phyloP scores from a whole-genome alignment of 2,329 filamentous ascomycete species.

The Metarhizium album region DNA sequence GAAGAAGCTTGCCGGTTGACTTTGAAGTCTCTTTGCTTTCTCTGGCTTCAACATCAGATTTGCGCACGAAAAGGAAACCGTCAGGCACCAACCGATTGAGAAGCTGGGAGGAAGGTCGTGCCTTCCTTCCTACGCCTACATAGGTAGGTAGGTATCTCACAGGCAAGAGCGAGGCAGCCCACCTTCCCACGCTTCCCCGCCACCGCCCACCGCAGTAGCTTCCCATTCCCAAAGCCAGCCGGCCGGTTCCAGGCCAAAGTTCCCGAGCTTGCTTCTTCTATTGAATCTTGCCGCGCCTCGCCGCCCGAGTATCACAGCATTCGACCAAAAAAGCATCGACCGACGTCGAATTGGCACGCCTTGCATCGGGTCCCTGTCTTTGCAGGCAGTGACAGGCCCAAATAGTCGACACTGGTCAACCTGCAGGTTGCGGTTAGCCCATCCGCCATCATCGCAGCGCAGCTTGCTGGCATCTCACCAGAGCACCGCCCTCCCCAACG shows the following conservation, averaged over 20 bases:
- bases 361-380: neutral
- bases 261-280: neutral
- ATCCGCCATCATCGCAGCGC: neutral
- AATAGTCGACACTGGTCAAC: neutral
- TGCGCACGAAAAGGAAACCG: too few relatives aligned
- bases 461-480: neutral
- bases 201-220: too few relatives aligned
- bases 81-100: too few relatives aligned
- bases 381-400: neutral
- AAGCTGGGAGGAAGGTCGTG: too few relatives aligned
- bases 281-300: neutral
- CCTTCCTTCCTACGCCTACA: too few relatives aligned
- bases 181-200: neutral
- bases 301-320: neutral
- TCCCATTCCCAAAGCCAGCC: too few relatives aligned
- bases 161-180: neutral
- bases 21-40: too few relatives aligned
- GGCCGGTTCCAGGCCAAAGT: too few relatives aligned
- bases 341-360: neutral
- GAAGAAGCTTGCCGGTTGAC: too few relatives aligned
- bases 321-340: neutral
- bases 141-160: neutral
- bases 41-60: too few relatives aligned
- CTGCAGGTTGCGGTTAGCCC: neutral
- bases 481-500: neutral